A percentile compares a stretch with the other conserved stretches of the same genome.
Evolutionary conservation across 2,329 filamentous ascomycete species (phyloP).

Genomic region (Paraphaeosphaeria minitans): DNA sequence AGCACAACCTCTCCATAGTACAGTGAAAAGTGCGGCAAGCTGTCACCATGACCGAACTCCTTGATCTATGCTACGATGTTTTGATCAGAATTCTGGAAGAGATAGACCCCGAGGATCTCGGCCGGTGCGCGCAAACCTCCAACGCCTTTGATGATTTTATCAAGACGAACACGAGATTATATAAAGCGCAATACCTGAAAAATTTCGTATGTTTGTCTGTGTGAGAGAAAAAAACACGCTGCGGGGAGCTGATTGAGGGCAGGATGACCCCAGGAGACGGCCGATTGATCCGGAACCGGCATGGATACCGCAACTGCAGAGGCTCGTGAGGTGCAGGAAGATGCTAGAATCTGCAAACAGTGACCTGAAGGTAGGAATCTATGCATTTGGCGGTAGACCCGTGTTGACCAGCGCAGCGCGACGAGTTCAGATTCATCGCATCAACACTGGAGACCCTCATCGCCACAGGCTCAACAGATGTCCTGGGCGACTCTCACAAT

Average conservation of each 20-base stretch:
- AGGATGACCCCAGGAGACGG: slow-evolving; percentile 48
- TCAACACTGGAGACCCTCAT: not conserved
- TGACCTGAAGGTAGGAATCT: slow-evolving; percentile 46
- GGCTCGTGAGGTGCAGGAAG: slow-evolving; percentile 45
- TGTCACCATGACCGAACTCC: slow-evolving; percentile 27
- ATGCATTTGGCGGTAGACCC: slow-evolving; percentile 7
- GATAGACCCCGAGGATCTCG: slow-evolving; percentile 38
- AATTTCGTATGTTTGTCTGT: slow-evolving; percentile 53
- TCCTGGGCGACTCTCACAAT: not conserved
- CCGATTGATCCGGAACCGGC: slow-evolving; percentile 32
- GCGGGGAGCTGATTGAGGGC: not conserved
- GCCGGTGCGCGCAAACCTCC: slow-evolving; percentile 36
- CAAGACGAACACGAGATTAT: slow-evolving; percentile 63
- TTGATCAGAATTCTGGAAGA: slow-evolving; percentile 42
- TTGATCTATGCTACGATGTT: slow-evolving; percentile 44
- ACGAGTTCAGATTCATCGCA: not conserved
- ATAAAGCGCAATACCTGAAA: slow-evolving; percentile 65
- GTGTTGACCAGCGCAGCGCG: slow-evolving; percentile 55
- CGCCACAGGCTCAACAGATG: not conserved
- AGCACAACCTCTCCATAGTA: not conserved
- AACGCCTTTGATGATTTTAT: slow-evolving; percentile 59
- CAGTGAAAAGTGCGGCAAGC: not conserved
- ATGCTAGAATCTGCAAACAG: slow-evolving; percentile 50
- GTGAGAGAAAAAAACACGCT: not conserved
- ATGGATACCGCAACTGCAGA: slow-evolving; percentile 39